Percentiles rank a stretch among this genome's conserved stretches.
These are phyloP conservation scores for Scheffersomyces parashehatae DNA, from an alignment of 1,139 yeast genomes.

Conservation along the genomic window DNA sequence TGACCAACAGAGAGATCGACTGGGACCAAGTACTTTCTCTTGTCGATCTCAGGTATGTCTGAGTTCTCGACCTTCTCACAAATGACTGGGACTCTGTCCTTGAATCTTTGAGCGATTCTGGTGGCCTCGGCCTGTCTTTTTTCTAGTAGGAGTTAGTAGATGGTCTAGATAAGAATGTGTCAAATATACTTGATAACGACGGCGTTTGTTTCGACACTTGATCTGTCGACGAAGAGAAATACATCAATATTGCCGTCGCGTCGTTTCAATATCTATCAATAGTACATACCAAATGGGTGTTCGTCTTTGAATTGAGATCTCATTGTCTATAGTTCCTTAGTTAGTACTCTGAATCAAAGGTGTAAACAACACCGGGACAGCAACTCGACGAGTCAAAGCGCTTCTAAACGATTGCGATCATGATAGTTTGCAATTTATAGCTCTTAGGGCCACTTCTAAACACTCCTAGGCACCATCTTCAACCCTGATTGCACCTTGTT, in stretches of 20 bases:
- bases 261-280: neutral
- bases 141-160: constrained; percentile 46
- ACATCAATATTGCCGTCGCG: too few species aligned
- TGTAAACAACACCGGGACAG: constrained; percentile 6
- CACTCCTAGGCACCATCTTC: too few species aligned
- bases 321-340: constrained; percentile 37
- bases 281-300: constrained; percentile 73
- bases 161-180: neutral
- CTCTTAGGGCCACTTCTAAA: too few species aligned
- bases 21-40: constrained; percentile 95
- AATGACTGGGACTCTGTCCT: constrained; percentile 92
- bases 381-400: too few species aligned
- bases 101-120: constrained; percentile 85
- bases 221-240: too few species aligned
- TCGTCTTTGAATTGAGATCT: constrained; percentile 93
- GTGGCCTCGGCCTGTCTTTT: constrained; percentile 96
- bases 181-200: too few species aligned
- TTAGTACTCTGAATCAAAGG: too few species aligned
- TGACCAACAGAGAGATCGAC: constrained; percentile 96
- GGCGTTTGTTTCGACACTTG: neutral
- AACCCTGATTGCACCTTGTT: too few species aligned
- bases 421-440: too few species aligned
- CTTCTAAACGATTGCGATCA: too few species aligned
- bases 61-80: constrained; percentile 98
- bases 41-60: constrained; percentile 94